Percentiles rank a stretch among this genome's conserved stretches.
phyloP scores from a whole-genome alignment of 345 rosid genomes.

The Durio zibethinus region DNA sequence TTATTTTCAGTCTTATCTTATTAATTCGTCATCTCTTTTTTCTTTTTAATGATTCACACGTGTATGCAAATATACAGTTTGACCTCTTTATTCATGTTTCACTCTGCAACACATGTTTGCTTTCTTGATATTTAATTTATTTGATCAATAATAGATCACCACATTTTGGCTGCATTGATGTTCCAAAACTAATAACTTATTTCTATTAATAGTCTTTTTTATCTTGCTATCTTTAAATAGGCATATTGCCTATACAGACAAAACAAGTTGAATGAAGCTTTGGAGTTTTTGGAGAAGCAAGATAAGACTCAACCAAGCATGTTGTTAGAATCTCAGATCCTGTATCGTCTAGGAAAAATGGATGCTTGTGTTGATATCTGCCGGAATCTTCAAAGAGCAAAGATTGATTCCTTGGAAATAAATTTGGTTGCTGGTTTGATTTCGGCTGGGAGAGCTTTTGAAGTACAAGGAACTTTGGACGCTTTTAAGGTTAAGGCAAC shows the following conservation, averaged over 20 bases:
- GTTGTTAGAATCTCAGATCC: constrained; percentile 84
- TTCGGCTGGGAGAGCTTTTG: constrained; percentile 71
- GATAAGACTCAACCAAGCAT: constrained; percentile 49
- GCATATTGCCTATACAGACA: constrained; percentile 93
- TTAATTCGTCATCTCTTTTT: not conserved
- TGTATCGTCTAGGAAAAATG: constrained; percentile 68
- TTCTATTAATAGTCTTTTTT: not conserved
- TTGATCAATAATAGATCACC: not conserved
- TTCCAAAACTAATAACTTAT: not conserved
- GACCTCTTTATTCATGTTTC: not conserved
- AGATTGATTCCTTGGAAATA: constrained; percentile 57
- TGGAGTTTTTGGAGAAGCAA: constrained; percentile 47
- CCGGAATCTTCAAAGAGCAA: constrained; percentile 53
- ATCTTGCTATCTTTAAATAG: constrained; percentile 27
- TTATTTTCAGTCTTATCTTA: not conserved
- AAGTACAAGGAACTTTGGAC: constrained; percentile 69
- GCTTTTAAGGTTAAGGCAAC: constrained; percentile 63
- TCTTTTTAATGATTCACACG: not conserved
- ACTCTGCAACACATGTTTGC: not conserved
- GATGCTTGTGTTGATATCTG: constrained; percentile 68
- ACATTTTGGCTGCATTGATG: not conserved
- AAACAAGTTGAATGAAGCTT: constrained; percentile 77
- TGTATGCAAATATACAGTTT: not conserved
- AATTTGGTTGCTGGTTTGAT: constrained; percentile 73
- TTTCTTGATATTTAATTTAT: constrained; percentile 7